These are phyloP conservation scores for Hura crepitans DNA, from an alignment of 441 rosid genomes.

Conservation along the genomic window DNA sequence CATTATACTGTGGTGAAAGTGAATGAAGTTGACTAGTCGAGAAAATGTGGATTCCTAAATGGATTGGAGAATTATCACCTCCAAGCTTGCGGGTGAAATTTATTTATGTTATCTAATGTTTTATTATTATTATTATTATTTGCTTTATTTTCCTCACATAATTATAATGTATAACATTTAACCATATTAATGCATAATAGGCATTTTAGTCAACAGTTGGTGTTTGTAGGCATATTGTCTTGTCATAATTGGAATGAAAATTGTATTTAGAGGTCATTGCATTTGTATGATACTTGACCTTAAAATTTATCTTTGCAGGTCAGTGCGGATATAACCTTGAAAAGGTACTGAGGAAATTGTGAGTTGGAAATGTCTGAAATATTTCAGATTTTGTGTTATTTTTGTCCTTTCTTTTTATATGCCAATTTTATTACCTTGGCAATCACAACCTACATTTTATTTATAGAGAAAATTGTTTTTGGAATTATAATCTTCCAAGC, in stretches of 20 bases:
- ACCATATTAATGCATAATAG: no score
- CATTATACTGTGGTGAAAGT: neutral
- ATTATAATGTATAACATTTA: neutral
- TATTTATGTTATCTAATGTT: neutral
- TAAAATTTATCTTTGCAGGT: slow-evolving; percentile 45
- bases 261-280: neutral
- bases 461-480: neutral
- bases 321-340: slow-evolving; percentile 68
- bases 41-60: neutral
- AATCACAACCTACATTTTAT: neutral
- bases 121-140: neutral
- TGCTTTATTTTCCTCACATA: neutral
- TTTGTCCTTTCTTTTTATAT: slow-evolving; percentile 10
- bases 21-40: neutral
- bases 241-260: slow-evolving; percentile 1
- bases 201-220: neutral
- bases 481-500: neutral
- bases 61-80: no score
- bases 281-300: slow-evolving; percentile 21
- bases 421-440: neutral
- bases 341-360: slow-evolving; percentile 47
- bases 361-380: slow-evolving; percentile 17
- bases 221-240: neutral
- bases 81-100: neutral
- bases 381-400: neutral